phyloP scores from a whole-genome alignment of 345 rosid species.

The Ceriops tagal region DNA sequence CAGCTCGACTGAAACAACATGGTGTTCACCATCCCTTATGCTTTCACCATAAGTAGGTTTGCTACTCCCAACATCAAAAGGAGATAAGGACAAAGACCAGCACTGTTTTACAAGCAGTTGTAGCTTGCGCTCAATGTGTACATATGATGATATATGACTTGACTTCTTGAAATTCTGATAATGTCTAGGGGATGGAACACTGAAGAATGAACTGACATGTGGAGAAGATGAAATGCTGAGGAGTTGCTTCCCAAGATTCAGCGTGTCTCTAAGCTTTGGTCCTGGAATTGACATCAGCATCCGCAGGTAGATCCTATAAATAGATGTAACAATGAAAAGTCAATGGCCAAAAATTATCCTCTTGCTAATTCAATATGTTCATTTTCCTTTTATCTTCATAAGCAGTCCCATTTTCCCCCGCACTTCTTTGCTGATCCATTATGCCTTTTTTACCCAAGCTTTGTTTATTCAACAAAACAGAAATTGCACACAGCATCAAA shows the following conservation, averaged over 20 bases:
- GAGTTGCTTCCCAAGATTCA: slow-evolving; percentile 64
- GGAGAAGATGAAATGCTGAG: slow-evolving; percentile 62
- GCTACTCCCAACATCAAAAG: slow-evolving; percentile 39
- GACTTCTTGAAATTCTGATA: slow-evolving; percentile 58
- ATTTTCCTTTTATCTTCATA: too few relatives aligned
- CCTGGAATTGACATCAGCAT: slow-evolving; percentile 89
- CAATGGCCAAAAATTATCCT: background rate
- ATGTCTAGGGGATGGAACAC: slow-evolving; percentile 54
- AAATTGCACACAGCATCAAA: background rate
- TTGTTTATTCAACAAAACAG: background rate
- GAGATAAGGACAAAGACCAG: slow-evolving; percentile 77
- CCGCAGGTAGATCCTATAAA: slow-evolving; percentile 80
- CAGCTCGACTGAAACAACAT: slow-evolving; percentile 39
- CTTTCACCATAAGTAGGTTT: slow-evolving; percentile 41
- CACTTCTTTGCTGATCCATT: background rate
- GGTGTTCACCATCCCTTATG: slow-evolving; percentile 43
- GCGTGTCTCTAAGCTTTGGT: slow-evolving; percentile 56
- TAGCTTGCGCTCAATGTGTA: slow-evolving; percentile 60
- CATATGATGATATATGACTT: slow-evolving; percentile 52
- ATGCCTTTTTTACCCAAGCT: background rate
- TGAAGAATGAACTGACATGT: slow-evolving; percentile 64
- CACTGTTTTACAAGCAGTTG: slow-evolving; percentile 76
- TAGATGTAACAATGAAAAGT: slow-evolving; percentile 17
- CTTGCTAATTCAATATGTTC: too few relatives aligned
- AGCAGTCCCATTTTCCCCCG: too few relatives aligned